phyloP scores from a whole-genome alignment of 2,329 filamentous ascomycete genomes.

The Tolypocladium guangdongense region DNA sequence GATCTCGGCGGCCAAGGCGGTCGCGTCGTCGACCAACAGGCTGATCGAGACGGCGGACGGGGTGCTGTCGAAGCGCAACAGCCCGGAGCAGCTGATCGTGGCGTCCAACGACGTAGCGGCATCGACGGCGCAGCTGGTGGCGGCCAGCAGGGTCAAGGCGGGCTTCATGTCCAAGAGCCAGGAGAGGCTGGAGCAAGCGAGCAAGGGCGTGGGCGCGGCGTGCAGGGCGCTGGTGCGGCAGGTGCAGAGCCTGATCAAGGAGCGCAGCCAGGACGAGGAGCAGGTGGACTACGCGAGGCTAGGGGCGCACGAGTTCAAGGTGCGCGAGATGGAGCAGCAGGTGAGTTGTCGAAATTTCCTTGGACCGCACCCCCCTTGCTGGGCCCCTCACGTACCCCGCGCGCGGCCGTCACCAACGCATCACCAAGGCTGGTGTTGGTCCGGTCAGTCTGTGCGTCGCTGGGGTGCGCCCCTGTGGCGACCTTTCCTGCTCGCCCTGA shows the following conservation, averaged over 20 bases:
- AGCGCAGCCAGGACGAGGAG: slow-evolving; percentile 73
- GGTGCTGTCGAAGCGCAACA: slow-evolving; percentile 84
- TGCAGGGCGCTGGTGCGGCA: slow-evolving; percentile 83
- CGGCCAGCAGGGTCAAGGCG: slow-evolving; percentile 90
- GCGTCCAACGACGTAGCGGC: slow-evolving; percentile 95
- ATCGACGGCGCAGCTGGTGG: slow-evolving; percentile 91
- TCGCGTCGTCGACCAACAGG: slow-evolving; percentile 85
- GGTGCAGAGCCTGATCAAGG: slow-evolving; percentile 88
- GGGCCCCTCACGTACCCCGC: too few species aligned
- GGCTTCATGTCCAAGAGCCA: slow-evolving; percentile 97
- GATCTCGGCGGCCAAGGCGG: slow-evolving; percentile 93
- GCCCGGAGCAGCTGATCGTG: slow-evolving; percentile 92
- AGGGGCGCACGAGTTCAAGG: slow-evolving; percentile 94
- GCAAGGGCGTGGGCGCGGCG: slow-evolving; percentile 82
- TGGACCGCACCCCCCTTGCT: not conserved
- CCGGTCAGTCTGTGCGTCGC: too few species aligned
- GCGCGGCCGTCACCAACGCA: too few species aligned
- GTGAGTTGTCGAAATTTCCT: slow-evolving; percentile 39
- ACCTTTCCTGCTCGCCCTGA: not conserved
- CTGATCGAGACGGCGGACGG: slow-evolving; percentile 97
- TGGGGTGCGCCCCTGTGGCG: too few species aligned
- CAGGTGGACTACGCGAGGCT: slow-evolving; percentile 79
- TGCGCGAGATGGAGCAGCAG: slow-evolving; percentile 98
- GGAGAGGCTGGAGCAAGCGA: slow-evolving; percentile 80
- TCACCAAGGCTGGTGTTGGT: too few species aligned